A percentile compares a stretch with the other conserved stretches of the same genome.
Conservation (phyloP, 176 grass and related monocot species). For the Saccharum spontaneum region DNA sequence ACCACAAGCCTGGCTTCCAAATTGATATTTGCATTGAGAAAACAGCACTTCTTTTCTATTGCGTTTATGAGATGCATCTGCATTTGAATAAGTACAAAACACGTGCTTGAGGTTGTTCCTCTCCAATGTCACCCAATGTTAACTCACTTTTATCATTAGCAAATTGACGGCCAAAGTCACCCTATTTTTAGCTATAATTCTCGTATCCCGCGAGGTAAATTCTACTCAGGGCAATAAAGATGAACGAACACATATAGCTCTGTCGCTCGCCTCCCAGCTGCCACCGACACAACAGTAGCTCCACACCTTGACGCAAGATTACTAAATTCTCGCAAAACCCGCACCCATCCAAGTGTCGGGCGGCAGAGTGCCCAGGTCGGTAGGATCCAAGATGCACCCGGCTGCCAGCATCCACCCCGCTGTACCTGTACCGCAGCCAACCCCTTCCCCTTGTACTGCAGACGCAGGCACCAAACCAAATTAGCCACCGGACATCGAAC, state of each 20-base stretch:
- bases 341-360: not conserved
- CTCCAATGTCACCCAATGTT: not conserved
- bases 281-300: not conserved
- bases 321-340: not conserved
- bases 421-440: not conserved
- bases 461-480: not conserved
- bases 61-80: not conserved
- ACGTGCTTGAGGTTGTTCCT: not conserved
- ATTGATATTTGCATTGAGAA: not conserved
- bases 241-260: not conserved
- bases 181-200: not conserved
- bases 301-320: not conserved
- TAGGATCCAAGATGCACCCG: conserved; percentile 26
- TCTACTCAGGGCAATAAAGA: not conserved
- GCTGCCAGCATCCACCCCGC: not conserved
- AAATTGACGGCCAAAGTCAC: not conserved
- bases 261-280: not conserved
- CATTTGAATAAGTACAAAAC: not conserved
- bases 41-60: not conserved
- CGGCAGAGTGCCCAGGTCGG: not conserved
- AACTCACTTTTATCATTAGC: not conserved
- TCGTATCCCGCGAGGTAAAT: not conserved
- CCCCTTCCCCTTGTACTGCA: not conserved
- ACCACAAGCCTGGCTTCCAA: not conserved
- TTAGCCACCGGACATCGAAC: not conserved